These are phyloP conservation scores for Byssochlamys sp. DNA, from an alignment of 2,329 filamentous ascomycete genomes.

Conservation along the genomic window DNA sequence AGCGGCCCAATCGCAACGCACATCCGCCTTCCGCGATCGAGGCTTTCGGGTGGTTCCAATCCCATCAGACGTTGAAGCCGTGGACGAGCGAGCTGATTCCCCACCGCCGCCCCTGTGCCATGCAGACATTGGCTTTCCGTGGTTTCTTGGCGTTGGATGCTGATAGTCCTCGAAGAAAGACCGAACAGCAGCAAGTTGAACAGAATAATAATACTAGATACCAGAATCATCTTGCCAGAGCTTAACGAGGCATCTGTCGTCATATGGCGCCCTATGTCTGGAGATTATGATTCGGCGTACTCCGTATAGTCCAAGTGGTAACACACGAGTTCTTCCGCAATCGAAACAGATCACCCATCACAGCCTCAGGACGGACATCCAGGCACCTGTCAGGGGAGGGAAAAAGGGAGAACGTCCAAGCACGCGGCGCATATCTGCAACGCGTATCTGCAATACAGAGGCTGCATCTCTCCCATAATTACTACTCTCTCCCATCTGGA, in stretches of 20 bases:
- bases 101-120: background rate
- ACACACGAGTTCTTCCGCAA: no score
- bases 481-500: background rate
- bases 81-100: slow-evolving; percentile 1
- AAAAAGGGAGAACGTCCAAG: background rate
- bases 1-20: background rate
- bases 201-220: background rate
- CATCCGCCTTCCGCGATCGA: slow-evolving; percentile 3
- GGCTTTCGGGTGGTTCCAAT: slow-evolving; percentile 2
- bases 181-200: background rate
- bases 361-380: no score
- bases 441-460: background rate
- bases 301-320: no score
- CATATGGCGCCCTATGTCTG: no score
- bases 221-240: no score
- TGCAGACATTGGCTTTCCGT: background rate
- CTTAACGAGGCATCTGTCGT: no score
- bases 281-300: no score
- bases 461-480: background rate
- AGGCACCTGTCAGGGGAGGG: no score
- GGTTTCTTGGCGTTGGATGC: background rate
- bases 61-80: slow-evolving; percentile 4
- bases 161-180: background rate
- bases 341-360: no score
- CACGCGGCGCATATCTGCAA: background rate